These are phyloP conservation scores for Vigna trinervia DNA, from an alignment of 306 rosid species.

Conservation along the genomic window DNA sequence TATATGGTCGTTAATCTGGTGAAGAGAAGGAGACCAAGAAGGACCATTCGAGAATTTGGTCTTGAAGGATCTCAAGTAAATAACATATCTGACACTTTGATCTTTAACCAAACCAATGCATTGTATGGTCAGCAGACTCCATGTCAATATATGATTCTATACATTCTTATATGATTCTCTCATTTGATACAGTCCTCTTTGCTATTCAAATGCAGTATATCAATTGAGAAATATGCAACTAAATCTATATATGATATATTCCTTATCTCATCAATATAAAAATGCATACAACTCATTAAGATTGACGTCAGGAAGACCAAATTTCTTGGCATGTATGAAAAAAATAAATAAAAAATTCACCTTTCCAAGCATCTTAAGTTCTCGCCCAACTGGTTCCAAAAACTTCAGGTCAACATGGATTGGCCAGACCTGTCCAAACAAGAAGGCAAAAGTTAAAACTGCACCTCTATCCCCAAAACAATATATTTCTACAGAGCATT, in stretches of 20 bases:
- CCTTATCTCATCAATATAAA: slow-evolving; percentile 27
- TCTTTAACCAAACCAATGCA: too few relatives aligned
- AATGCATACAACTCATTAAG: slow-evolving; percentile 27
- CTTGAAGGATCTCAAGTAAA: neutral
- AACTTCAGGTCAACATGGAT: slow-evolving; percentile 68
- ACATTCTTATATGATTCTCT: too few relatives aligned
- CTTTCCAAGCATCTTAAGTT: slow-evolving; percentile 89
- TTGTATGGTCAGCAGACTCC: too few relatives aligned
- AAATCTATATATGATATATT: neutral
- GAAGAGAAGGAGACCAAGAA: too few relatives aligned
- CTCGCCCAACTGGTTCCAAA: slow-evolving; percentile 90
- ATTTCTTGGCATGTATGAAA: slow-evolving; percentile 12
- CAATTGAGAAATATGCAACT: neutral
- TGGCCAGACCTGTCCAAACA: slow-evolving; percentile 87
- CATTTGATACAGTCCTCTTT: neutral
- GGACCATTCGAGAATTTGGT: neutral
- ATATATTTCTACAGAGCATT: slow-evolving; percentile 10
- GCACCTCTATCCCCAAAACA: slow-evolving; percentile 12
- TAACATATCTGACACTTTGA: too few relatives aligned
- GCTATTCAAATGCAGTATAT: neutral
- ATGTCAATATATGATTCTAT: too few relatives aligned
- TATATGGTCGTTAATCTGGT: too few relatives aligned
- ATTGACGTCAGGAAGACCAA: slow-evolving; percentile 16
- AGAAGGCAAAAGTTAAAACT: slow-evolving; percentile 15
- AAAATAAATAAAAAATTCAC: slow-evolving; percentile 45